phyloP scores from a whole-genome alignment of 1,284 basidiomycete genomes.

The Waitea zeae region DNA sequence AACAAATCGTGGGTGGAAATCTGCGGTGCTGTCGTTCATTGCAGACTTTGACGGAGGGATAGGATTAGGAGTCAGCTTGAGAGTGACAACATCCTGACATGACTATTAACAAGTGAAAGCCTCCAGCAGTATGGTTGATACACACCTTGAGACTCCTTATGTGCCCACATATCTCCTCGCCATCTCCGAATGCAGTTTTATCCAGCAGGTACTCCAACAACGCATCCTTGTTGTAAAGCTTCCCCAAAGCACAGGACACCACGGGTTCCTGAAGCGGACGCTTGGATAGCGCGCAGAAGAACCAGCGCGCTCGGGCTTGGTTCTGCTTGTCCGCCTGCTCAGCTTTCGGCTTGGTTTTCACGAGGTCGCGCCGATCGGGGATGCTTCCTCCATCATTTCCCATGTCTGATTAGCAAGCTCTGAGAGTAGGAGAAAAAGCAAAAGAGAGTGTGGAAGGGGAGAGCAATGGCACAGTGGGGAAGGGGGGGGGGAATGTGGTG shows the following conservation, averaged over 20 bases:
- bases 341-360: constrained; percentile 60
- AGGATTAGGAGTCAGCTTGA: constrained; percentile 66
- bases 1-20: constrained; percentile 47
- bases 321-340: constrained; percentile 79
- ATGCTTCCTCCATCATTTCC: constrained; percentile 81
- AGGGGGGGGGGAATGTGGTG: too few species aligned
- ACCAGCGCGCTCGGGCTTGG: constrained; percentile 73
- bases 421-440: too few species aligned
- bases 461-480: too few species aligned
- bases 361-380: constrained; percentile 67
- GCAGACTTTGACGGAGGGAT: constrained; percentile 19
- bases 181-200: constrained; percentile 62
- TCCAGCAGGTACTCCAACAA: constrained; percentile 79
- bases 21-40: constrained; percentile 23
- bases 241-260: constrained; percentile 79
- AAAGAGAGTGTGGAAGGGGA: too few species aligned
- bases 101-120: background rate
- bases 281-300: constrained; percentile 88
- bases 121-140: constrained; percentile 4
- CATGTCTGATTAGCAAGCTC: too few species aligned
- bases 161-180: constrained; percentile 74
- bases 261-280: constrained; percentile 71
- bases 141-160: constrained; percentile 75
- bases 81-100: constrained; percentile 61
- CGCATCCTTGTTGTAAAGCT: constrained; percentile 89